Base-by-base conservation (phyloP, 2,329 filamentous ascomycete species). In the Bertia moriformis region DNA sequence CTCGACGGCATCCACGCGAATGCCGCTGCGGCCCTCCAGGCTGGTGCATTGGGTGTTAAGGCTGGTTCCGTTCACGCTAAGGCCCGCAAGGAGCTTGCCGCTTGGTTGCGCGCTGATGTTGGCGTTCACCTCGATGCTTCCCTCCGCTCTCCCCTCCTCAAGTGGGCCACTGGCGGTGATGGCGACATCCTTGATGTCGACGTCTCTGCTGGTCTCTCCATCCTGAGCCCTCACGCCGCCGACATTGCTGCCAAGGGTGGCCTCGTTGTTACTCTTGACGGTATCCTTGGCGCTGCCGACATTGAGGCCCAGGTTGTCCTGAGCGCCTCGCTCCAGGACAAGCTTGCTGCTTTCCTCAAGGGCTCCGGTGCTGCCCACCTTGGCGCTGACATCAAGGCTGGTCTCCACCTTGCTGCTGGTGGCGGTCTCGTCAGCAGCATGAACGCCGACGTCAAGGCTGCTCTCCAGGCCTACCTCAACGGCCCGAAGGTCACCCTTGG, bases 21-120 rank as follows among this genome's bases (percentile, higher is more conserved):
- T 40, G 56, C 47, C 44, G 56, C 55, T 38, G 56, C 55, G 19
- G 56, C 56, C 39, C 51, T 59, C 14, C 43, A 52, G 39, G 54
- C 52, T 45, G 50, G 53, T 52, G 53, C 51, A 38, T 41, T 59
- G 37, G 56, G 56, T 45, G 52, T 51, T 44, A 51, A 47, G 41
- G 48, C 54, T 32, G 47, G 46, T 37, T 41, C 40, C 13, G 49
- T 59, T 40, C 43, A 54, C 29, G 41, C 43, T 39, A 27, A 42
- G 38, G 53, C 51, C 14, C 55, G 53, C 40, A 42, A 40, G 14
- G 48, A 55, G 19, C 45, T 59, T 49, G 15, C 10, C 10, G 32
- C 32, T 7, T 35, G 32, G 32, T 15, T 35, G 10, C 32, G 15
- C 7, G 32, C 32, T 35, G 15, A 12, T 7, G 15, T 15, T 15